A percentile compares a stretch with the other conserved stretches of the same genome.
These are phyloP conservation scores for Xylaria sp. DNA, from an alignment of 2,329 filamentous ascomycete species.

Conservation along the genomic window DNA sequence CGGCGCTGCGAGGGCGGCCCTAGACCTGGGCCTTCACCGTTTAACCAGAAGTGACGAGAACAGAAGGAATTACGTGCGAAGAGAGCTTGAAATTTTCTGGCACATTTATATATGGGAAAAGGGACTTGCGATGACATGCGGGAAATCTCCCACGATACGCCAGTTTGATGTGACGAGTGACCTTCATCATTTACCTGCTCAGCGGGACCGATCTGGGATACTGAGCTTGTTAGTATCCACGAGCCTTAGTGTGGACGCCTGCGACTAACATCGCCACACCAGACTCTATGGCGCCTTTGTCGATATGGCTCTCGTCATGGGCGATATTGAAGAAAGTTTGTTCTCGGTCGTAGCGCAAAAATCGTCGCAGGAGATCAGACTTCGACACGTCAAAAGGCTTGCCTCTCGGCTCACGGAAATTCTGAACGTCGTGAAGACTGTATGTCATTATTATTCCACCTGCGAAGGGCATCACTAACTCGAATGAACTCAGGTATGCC, in stretches of 20 bases:
- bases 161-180: conserved; percentile 45
- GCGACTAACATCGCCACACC: conserved; percentile 16
- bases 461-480: background rate
- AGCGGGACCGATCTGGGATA: background rate
- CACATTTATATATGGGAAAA: conserved; percentile 47
- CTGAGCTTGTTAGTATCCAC: conserved; percentile 20
- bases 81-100: conserved; percentile 44
- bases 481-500: conserved; percentile 3
- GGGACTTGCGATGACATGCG: conserved; percentile 45
- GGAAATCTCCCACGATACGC: conserved; percentile 45
- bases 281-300: conserved; percentile 41
- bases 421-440: conserved; percentile 31
- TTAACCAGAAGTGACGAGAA: conserved; percentile 26
- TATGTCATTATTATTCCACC: conserved; percentile 21
- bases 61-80: conserved; percentile 4
- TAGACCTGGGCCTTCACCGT: conserved; percentile 47
- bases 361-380: conserved; percentile 36
- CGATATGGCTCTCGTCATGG: conserved; percentile 41
- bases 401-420: conserved; percentile 36
- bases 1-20: conserved; percentile 41
- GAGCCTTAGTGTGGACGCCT: background rate
- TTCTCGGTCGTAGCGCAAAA: conserved; percentile 44
- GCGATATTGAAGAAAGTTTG: conserved; percentile 43
- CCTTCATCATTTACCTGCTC: conserved; percentile 14
- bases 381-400: conserved; percentile 38